Conservation (phyloP, 257 asterid genomes). For the Primulina eburnea region DNA sequence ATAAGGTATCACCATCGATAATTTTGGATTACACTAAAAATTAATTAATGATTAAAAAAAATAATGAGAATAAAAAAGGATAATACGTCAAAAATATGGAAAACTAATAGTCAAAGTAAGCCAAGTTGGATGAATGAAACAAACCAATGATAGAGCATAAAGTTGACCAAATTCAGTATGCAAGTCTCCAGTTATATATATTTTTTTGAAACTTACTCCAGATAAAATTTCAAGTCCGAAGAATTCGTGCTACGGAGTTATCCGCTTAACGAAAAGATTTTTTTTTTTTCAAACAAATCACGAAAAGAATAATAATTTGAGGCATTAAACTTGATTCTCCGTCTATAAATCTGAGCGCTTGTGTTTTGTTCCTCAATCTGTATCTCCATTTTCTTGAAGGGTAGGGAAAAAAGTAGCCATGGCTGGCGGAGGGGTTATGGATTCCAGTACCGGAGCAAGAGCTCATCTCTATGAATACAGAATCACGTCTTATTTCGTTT, state of each 20-base stretch:
- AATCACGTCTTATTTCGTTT: conserved; percentile 62
- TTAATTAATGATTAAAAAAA: no score
- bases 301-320: no score
- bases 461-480: conserved; percentile 69
- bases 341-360: no score
- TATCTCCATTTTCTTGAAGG: not conserved
- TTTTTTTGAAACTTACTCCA: no score
- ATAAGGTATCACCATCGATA: not conserved
- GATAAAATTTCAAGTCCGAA: not conserved
- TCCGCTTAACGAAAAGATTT: not conserved
- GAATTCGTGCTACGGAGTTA: not conserved
- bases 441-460: conserved; percentile 42
- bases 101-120: not conserved
- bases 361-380: no score
- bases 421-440: conserved; percentile 67
- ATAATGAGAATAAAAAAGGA: not conserved
- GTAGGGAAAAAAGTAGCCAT: conserved; percentile 20
- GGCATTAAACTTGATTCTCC: no score
- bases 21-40: not conserved
- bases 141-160: not conserved
- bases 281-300: not conserved
- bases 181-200: no score
- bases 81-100: not conserved
- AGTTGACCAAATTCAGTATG: not conserved
- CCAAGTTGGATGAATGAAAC: not conserved